A percentile compares a stretch with the other conserved stretches of the same genome.
phyloP scores from a whole-genome alignment of 1,284 basidiomycete genomes.

The Malassezia pachydermatis region DNA sequence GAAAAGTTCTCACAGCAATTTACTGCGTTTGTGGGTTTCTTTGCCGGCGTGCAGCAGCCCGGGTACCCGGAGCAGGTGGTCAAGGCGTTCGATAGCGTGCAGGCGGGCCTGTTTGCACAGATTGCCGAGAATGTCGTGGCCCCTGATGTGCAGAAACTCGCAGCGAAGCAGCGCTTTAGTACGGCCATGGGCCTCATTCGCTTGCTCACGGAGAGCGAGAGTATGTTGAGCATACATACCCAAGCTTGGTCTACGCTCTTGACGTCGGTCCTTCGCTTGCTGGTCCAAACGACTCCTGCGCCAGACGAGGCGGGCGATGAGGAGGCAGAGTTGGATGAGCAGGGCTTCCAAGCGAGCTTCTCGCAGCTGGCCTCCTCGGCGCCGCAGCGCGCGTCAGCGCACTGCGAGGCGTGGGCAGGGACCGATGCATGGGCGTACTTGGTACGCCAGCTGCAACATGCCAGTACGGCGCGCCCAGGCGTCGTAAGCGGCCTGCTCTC shows the following conservation, averaged over 20 bases:
- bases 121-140: conserved; percentile 69
- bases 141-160: conserved; percentile 69
- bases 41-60: conserved; percentile 63
- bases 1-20: conserved; percentile 78
- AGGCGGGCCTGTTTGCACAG: conserved; percentile 74
- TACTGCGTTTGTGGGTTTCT: conserved; percentile 65
- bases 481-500: background rate
- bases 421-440: conserved; percentile 50
- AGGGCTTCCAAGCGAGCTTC: conserved; percentile 86
- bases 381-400: conserved; percentile 32
- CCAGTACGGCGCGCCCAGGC: background rate
- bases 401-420: conserved; percentile 49
- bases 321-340: conserved; percentile 77
- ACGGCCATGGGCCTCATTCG: conserved; percentile 71
- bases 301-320: conserved; percentile 52
- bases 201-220: conserved; percentile 63
- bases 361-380: conserved; percentile 68
- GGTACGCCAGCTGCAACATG: conserved; percentile 9
- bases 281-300: conserved; percentile 60
- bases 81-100: conserved; percentile 67
- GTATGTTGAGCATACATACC: conserved; percentile 59
- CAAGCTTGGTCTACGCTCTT: conserved; percentile 10
- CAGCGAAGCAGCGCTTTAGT: conserved; percentile 70
- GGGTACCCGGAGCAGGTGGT: conserved; percentile 71
- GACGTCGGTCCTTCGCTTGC: conserved; percentile 55